Evolutionary conservation across 768 basidiomycete genomes (phyloP).

Genomic region (Termitomyces sp.): DNA sequence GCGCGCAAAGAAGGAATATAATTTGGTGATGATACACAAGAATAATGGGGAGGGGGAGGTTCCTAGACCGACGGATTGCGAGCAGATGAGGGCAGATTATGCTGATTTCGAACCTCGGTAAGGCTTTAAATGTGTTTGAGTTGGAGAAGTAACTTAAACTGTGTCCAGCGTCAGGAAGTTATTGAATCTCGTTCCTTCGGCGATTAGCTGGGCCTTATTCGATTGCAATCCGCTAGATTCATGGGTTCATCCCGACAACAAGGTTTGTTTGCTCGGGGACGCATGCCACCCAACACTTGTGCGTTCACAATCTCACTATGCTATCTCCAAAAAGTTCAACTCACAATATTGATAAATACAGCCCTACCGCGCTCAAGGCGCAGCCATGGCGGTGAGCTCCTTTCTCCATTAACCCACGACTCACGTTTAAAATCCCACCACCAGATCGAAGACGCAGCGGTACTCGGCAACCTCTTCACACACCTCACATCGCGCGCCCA

Average conservation of each 20-base stretch:
- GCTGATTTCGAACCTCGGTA: constrained; percentile 49
- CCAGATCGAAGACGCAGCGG: constrained; percentile 52
- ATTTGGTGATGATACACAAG: constrained; percentile 44
- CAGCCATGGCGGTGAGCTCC: constrained; percentile 49
- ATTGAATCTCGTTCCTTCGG: constrained; percentile 41
- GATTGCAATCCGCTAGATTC: constrained; percentile 46
- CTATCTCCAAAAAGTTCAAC: too few species aligned
- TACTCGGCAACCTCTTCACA: constrained; percentile 52
- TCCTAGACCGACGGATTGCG: constrained; percentile 42
- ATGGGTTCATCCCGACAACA: constrained; percentile 47
- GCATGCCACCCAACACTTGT: constrained; percentile 61
- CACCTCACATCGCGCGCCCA: constrained; percentile 41
- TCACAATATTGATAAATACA: constrained; percentile 15
- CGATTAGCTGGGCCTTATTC: constrained; percentile 47
- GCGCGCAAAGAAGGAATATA: constrained; percentile 41
- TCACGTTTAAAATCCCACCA: constrained; percentile 5
- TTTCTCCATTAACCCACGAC: not conserved
- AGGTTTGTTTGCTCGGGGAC: constrained; percentile 49
- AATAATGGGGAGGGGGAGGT: constrained; percentile 37
- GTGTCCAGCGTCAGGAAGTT: constrained; percentile 41
- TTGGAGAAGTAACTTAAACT: not conserved
- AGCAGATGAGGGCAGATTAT: constrained; percentile 48
- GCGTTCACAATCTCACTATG: constrained; percentile 14
- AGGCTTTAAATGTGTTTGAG: not conserved
- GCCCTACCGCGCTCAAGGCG: constrained; percentile 56